Conservation (phyloP, 2,329 filamentous ascomycete genomes). For the Talaromyces sp. region DNA sequence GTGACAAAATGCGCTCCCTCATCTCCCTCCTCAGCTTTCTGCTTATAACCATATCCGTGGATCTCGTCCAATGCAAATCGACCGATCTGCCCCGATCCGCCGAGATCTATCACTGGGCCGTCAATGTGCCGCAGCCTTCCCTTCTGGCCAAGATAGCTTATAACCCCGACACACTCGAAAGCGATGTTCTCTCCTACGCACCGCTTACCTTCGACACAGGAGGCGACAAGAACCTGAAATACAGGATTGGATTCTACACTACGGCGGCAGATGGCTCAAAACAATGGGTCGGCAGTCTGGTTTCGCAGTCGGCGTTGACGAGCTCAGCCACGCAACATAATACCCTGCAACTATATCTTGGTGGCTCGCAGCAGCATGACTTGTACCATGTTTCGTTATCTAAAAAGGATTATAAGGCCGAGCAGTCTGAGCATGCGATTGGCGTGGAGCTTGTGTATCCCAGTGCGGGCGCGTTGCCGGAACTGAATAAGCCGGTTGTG, state of each 20-base stretch:
- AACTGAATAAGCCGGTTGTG: slow-evolving; percentile 40
- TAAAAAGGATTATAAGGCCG: slow-evolving; percentile 21
- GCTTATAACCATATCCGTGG: slow-evolving; percentile 20
- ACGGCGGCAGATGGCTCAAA: slow-evolving; percentile 28
- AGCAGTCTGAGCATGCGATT: slow-evolving; percentile 19
- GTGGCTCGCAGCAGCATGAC: slow-evolving; percentile 28
- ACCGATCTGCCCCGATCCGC: slow-evolving; percentile 21
- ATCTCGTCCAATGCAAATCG: slow-evolving; percentile 19
- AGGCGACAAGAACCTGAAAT: slow-evolving; percentile 45
- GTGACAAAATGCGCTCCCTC: slow-evolving; percentile 11
- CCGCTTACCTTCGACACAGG: slow-evolving; percentile 27
- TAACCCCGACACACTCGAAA: slow-evolving; percentile 35
- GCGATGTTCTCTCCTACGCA: slow-evolving; percentile 38
- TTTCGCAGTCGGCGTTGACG: slow-evolving; percentile 34
- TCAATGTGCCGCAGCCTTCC: slow-evolving; percentile 32
- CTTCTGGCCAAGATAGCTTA: slow-evolving; percentile 42
- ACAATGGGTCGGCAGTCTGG: slow-evolving; percentile 41
- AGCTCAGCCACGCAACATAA: slow-evolving; percentile 26
- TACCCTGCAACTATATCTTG: slow-evolving; percentile 39
- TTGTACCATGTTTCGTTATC: slow-evolving; percentile 41
- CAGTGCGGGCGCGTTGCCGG: slow-evolving; percentile 34
- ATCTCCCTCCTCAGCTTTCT: slow-evolving; percentile 19
- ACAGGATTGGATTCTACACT: slow-evolving; percentile 52
- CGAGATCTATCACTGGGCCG: slow-evolving; percentile 40
- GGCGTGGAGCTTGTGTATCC: slow-evolving; percentile 34